Base-by-base conservation (phyloP, 2,329 filamentous ascomycete genomes). In the Alternaria arbusti region DNA sequence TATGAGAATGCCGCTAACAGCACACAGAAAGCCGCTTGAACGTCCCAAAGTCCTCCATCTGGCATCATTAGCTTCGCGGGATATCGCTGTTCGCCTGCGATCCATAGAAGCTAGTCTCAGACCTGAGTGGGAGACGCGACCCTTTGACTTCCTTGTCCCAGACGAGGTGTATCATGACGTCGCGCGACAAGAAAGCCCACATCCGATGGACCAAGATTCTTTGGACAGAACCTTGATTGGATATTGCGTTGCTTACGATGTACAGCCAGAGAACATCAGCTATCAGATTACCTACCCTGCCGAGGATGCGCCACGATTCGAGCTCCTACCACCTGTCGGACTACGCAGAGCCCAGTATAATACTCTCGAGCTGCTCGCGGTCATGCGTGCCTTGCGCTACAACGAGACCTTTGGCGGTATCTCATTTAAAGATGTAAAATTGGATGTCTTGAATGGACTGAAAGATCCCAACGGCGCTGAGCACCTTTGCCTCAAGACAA, bases 351-450 rank as follows among this genome's bases (percentile, higher is more conserved):
- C 80, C 12, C 84, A 85, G 40, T 92, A 92, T 71, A 85, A 82
- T 3, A 81, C 84, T 5, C 75, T 89, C 23, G 90, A 92, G 72
- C 79, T 92, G n/a, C 83, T 92, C 28, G 89, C 90, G 5, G 85
- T 92, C n/a, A 86, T 91, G 83, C 85, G 90, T 64, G 85, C 90
- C 10, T 77, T 92, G 57, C 86, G 90, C 44, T 92, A 91, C 77
- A 92, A 92, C 71, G 89, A 92, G 71, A 86, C 84, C 1, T 92
- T 92, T 75, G 82, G 82, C 26, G 87, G 88, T 1, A 88, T 92
- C 22, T 92, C 90, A 0, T 92, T 92, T 72, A 85, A 85, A 26
- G 86, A 86, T 43, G 85, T 91, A 50, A 85, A 84, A 66, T 79
- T 92, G n/a, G 89, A 91, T 73, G 80, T 82, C 28, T 78, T 92